Evolutionary conservation across 192 early-diverging fungal species (phyloP).

Genomic region (Entophlyctis luteolus): DNA sequence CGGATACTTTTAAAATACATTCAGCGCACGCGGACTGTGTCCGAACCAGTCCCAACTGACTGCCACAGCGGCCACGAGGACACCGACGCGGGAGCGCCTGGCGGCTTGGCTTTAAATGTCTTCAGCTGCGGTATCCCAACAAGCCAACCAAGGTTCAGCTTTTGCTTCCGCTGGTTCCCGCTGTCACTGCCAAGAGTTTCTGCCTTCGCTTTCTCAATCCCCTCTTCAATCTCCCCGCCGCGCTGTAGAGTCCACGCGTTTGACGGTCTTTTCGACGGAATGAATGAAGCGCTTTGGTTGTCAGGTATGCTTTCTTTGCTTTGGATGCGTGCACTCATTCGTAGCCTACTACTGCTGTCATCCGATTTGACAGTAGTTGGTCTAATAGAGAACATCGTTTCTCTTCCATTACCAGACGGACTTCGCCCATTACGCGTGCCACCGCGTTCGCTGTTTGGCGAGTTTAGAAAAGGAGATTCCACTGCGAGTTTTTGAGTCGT

Average conservation of each 20-base stretch:
- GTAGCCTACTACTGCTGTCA: too few species aligned
- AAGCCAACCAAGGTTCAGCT: neutral
- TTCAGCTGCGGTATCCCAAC: neutral
- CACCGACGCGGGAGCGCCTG: neutral
- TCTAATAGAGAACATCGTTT: constrained; percentile 19
- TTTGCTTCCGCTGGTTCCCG: too few species aligned
- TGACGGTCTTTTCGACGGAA: neutral
- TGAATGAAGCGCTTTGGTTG: neutral
- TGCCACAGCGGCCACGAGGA: neutral
- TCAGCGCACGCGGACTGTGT: neutral
- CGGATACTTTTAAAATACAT: neutral
- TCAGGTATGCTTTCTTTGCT: neutral
- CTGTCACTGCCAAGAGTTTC: too few species aligned
- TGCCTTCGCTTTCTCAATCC: too few species aligned
- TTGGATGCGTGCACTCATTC: too few species aligned
- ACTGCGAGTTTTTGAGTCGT: neutral
- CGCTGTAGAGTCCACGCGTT: neutral
- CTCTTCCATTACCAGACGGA: constrained; percentile 19
- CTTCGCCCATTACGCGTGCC: constrained; percentile 6
- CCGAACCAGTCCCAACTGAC: neutral
- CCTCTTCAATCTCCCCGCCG: too few species aligned
- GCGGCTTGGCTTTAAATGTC: neutral
- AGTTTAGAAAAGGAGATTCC: neutral
- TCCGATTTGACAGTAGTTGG: constrained; percentile 1
- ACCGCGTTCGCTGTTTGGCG: neutral